phyloP scores from a whole-genome alignment of 2,329 filamentous ascomycete genomes.

The Chaetomiaceae sp. region DNA sequence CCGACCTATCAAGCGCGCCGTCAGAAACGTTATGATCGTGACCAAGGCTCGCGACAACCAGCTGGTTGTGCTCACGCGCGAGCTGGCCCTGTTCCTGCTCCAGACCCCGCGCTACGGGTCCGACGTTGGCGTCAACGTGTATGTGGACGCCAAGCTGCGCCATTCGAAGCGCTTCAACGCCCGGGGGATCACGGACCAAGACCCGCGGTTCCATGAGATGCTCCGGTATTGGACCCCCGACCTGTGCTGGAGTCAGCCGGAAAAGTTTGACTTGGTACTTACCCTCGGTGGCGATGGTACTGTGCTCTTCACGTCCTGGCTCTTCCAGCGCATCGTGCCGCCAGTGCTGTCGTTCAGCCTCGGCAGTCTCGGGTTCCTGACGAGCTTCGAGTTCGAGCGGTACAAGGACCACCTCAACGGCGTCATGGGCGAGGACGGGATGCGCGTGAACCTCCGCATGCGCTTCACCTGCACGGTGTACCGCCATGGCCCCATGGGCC shows the following conservation, averaged over 20 bases:
- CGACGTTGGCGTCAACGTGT: constrained; percentile 90
- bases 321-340: constrained; percentile 86
- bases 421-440: constrained; percentile 89
- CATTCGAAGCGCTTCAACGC: constrained; percentile 85
- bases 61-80: constrained; percentile 81
- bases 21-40: constrained; percentile 95
- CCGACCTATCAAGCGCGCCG: constrained; percentile 84
- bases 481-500: constrained; percentile 58
- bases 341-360: constrained; percentile 81
- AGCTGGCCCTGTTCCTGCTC: constrained; percentile 84
- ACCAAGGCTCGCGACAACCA: constrained; percentile 96
- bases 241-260: constrained; percentile 87
- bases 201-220: constrained; percentile 75
- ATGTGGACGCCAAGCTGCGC: constrained; percentile 92
- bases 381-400: constrained; percentile 79
- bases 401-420: constrained; percentile 84
- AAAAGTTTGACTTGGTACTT: constrained; percentile 91
- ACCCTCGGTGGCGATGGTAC: constrained; percentile 85
- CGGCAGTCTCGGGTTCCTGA: constrained; percentile 82
- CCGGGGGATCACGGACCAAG: constrained; percentile 63
- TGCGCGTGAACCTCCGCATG: constrained; percentile 98
- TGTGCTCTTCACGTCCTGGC: constrained; percentile 82
- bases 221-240: constrained; percentile 95
- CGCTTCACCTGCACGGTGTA: constrained; percentile 98
- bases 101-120: constrained; percentile 84